phyloP scores from a whole-genome alignment of 371 early-diverging fungal species.

The Mucor piriformis region DNA sequence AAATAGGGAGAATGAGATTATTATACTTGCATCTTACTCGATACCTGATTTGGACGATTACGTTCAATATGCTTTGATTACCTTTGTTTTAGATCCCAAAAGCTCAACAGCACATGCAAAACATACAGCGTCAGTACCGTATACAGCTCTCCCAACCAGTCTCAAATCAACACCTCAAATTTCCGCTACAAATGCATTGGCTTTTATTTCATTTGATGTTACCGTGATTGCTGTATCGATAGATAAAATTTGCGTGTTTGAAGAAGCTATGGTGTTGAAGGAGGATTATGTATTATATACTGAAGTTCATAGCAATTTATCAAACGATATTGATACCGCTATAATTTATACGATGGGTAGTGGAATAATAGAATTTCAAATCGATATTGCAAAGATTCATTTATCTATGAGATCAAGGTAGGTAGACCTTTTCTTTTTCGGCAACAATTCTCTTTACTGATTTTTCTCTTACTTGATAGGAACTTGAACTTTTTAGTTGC shows the following conservation, averaged over 20 bases:
- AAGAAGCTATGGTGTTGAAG: conserved; percentile 11
- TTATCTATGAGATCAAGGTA: conserved; percentile 7
- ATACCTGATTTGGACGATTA: conserved; percentile 15
- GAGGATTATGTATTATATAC: conserved; percentile 1
- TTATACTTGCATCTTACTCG: conserved; percentile 7
- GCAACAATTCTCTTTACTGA: too few species aligned
- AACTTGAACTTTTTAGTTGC: too few species aligned
- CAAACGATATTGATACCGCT: background rate
- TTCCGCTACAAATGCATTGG: conserved; percentile 2
- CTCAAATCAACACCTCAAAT: conserved; percentile 2
- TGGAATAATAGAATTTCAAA: conserved; percentile 8
- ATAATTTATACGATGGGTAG: conserved; percentile 4
- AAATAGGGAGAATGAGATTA: conserved; percentile 11
- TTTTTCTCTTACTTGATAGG: too few species aligned
- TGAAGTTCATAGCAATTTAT: background rate
- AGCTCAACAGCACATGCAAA: background rate
- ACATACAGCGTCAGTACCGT: conserved; percentile 14
- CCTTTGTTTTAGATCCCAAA: background rate
- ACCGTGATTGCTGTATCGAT: conserved; percentile 10
- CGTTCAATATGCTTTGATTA: conserved; percentile 15
- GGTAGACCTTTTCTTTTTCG: background rate
- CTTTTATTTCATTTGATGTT: conserved; percentile 18
- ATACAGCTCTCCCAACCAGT: conserved; percentile 1
- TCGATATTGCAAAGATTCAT: conserved; percentile 6
- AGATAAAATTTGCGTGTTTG: conserved; percentile 14